These are phyloP conservation scores for Curvularia lunata DNA, from an alignment of 2,329 filamentous ascomycete species.

Conservation along the genomic window DNA sequence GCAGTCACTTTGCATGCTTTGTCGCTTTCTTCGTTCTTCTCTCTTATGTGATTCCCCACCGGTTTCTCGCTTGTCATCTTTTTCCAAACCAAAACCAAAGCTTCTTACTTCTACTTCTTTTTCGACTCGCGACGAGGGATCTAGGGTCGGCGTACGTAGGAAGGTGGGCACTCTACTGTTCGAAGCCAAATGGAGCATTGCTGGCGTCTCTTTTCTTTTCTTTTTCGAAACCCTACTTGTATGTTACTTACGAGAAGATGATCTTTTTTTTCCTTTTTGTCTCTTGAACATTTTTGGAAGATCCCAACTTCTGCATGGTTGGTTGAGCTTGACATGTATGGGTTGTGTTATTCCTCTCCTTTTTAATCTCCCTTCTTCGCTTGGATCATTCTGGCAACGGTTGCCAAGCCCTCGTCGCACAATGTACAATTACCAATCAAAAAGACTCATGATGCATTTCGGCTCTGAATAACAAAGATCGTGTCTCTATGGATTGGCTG, in stretches of 20 bases:
- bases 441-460: neutral
- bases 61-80: slow-evolving; percentile 1
- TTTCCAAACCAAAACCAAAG: neutral
- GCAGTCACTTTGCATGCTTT: neutral
- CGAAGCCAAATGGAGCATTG: neutral
- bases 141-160: slow-evolving; percentile 11
- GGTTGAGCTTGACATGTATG: neutral
- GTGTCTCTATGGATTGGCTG: neutral
- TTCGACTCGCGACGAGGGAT: slow-evolving; percentile 10
- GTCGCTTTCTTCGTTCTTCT: neutral
- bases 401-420: neutral
- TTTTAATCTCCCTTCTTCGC: neutral
- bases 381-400: neutral
- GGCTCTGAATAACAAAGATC: neutral
- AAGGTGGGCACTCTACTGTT: neutral
- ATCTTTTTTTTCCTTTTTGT: slow-evolving; percentile 4
- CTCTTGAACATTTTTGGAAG: neutral
- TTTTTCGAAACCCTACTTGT: slow-evolving; percentile 1
- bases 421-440: neutral
- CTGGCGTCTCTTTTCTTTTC: slow-evolving; percentile 9
- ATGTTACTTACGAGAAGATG: slow-evolving; percentile 13
- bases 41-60: slow-evolving; percentile 26
- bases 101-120: neutral
- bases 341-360: neutral
- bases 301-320: neutral